Evolutionary conservation across 345 rosid genomes (phyloP).

Genomic region (Heritiera fomes): DNA sequence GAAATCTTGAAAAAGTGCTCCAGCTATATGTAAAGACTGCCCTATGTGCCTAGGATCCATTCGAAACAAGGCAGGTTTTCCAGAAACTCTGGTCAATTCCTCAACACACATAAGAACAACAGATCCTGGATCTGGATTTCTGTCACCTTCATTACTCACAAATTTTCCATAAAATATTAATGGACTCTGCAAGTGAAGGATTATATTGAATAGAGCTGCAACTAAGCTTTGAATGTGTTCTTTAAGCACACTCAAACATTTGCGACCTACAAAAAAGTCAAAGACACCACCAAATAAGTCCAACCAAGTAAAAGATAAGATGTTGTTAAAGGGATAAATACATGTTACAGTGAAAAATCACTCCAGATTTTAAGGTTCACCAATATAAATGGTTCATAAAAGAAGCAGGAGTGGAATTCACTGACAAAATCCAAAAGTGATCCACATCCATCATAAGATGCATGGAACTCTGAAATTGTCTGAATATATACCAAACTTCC

Average conservation of each 20-base stretch:
- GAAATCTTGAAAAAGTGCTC: conserved; percentile 61
- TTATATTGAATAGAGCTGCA: conserved; percentile 68
- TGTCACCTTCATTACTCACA: conserved; percentile 28
- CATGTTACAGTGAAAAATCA: not conserved
- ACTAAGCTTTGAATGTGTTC: conserved; percentile 61
- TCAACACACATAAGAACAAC: conserved; percentile 87
- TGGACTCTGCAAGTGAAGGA: conserved; percentile 83
- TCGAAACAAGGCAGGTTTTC: conserved; percentile 62
- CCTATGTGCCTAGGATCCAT: conserved; percentile 77
- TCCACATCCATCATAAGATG: not conserved
- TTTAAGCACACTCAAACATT: conserved; percentile 58
- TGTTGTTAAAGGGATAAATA: not conserved
- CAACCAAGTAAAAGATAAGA: not conserved
- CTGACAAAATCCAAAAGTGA: not conserved
- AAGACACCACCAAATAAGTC: conserved; percentile 27
- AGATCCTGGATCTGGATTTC: conserved; percentile 75
- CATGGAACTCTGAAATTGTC: not conserved
- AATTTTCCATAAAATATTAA: conserved; percentile 43
- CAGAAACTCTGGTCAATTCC: conserved; percentile 76
- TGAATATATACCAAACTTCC: not conserved
- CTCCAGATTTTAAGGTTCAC: conserved; percentile 9
- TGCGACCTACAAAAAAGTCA: conserved; percentile 57
- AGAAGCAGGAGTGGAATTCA: not conserved
- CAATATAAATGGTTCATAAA: not conserved
- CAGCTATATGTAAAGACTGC: conserved; percentile 70